Percentiles rank a stretch among this genome's conserved stretches.
Conservation (phyloP, 2,329 filamentous ascomycete genomes). For the Cordyceps tenuipes region DNA sequence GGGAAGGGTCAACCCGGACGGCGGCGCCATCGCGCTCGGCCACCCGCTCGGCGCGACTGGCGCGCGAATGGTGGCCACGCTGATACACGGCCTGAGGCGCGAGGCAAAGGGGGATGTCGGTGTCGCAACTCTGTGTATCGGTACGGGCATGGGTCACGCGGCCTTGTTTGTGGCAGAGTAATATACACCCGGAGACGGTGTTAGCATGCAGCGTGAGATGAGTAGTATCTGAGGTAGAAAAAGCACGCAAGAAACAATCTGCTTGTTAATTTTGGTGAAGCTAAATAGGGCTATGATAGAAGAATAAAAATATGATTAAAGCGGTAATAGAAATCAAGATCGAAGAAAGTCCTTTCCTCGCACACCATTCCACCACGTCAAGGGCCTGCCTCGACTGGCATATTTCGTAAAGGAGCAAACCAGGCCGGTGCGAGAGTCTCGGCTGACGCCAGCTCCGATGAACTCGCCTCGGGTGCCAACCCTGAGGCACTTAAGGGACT, state of each 20-base stretch:
- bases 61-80: conserved; percentile 67
- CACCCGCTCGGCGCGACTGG: conserved; percentile 88
- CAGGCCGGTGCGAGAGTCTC: conserved; percentile 30
- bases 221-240: background rate
- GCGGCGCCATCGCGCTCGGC: conserved; percentile 88
- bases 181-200: background rate
- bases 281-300: background rate
- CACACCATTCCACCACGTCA: conserved; percentile 20
- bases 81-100: conserved; percentile 59
- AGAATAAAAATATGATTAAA: background rate
- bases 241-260: background rate
- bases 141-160: conserved; percentile 73
- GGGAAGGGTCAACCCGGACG: conserved; percentile 78
- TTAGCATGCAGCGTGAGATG: conserved; percentile 21
- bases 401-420: conserved; percentile 25
- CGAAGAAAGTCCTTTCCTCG: background rate
- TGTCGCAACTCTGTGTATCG: conserved; percentile 85
- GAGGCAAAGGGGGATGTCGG: conserved; percentile 62
- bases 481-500: conserved; percentile 29
- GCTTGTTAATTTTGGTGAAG: background rate
- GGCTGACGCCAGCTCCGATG: conserved; percentile 33
- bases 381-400: background rate
- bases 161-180: conserved; percentile 59
- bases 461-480: conserved; percentile 32
- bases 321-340: background rate